These are phyloP conservation scores for Colletotrichum graminicola DNA, from an alignment of 2,329 filamentous ascomycete species.

Conservation along the genomic window DNA sequence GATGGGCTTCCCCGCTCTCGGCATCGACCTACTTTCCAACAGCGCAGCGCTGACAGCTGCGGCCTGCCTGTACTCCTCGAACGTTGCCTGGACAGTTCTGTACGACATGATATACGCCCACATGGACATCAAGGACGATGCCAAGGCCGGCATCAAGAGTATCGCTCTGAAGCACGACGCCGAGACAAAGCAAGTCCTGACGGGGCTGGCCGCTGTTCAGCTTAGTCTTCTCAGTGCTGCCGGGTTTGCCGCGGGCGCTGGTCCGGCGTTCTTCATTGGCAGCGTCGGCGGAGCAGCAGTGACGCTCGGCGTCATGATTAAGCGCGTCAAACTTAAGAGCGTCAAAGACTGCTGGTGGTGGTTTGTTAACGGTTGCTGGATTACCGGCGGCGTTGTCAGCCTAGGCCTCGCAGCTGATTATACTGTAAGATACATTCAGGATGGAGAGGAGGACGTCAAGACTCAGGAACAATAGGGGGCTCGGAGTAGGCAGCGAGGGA, in stretches of 20 bases:
- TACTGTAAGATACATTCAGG: constrained; percentile 60
- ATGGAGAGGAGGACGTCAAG: constrained; percentile 45
- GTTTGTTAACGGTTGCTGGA: constrained; percentile 79
- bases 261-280: constrained; percentile 75
- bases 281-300: constrained; percentile 74
- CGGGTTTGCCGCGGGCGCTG: constrained; percentile 75
- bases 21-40: constrained; percentile 78
- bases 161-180: constrained; percentile 84
- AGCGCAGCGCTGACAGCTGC: constrained; percentile 73
- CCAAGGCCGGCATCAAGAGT: constrained; percentile 88
- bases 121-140: constrained; percentile 90
- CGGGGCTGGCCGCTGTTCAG: constrained; percentile 77
- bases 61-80: constrained; percentile 79
- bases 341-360: constrained; percentile 81
- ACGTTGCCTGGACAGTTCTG: constrained; percentile 86
- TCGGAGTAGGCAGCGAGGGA: not conserved
- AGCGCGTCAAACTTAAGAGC: constrained; percentile 72
- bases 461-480: not conserved
- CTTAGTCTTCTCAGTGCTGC: constrained; percentile 77
- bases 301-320: constrained; percentile 75
- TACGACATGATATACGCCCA: constrained; percentile 97
- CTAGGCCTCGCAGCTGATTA: constrained; percentile 72
- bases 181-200: constrained; percentile 81
- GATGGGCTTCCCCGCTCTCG: constrained; percentile 88
- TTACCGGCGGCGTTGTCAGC: constrained; percentile 74